A percentile compares a stretch with the other conserved stretches of the same genome.
Evolutionary conservation across 2,329 filamentous ascomycete genomes (phyloP).

Genomic region (Didymella keratinophila): DNA sequence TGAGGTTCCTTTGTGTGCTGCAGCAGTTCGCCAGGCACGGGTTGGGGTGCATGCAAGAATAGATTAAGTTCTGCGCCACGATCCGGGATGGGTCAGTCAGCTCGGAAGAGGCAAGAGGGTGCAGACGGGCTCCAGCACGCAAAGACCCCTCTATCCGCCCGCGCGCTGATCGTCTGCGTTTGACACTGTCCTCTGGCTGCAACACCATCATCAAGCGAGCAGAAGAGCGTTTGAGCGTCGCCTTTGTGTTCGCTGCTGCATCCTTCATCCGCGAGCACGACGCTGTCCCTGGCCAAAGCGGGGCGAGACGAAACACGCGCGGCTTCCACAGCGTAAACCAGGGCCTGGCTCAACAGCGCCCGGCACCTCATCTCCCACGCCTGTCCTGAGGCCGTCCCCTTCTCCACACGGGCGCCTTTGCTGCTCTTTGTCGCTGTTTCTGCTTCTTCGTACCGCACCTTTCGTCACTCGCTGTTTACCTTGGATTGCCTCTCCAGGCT

Average conservation of each 20-base stretch:
- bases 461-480: slow-evolving; percentile 18
- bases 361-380: slow-evolving; percentile 21
- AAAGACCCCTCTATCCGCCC: slow-evolving; percentile 16
- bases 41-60: slow-evolving; percentile 19
- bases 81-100: slow-evolving; percentile 23
- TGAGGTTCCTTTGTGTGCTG: slow-evolving; percentile 12
- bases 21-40: slow-evolving; percentile 17
- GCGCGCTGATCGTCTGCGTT: slow-evolving; percentile 18
- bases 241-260: slow-evolving; percentile 10
- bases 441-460: slow-evolving; percentile 3
- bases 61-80: slow-evolving; percentile 22
- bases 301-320: slow-evolving; percentile 24
- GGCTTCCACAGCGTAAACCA: slow-evolving; percentile 20
- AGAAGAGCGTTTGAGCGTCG: slow-evolving; percentile 10
- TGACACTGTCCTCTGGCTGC: slow-evolving; percentile 18
- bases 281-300: slow-evolving; percentile 8
- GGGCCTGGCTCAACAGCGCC: slow-evolving; percentile 19
- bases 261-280: slow-evolving; percentile 18
- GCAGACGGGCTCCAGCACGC: slow-evolving; percentile 10
- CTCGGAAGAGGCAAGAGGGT: slow-evolving; percentile 13
- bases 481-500: slow-evolving; percentile 19
- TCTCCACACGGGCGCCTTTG: slow-evolving; percentile 15
- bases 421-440: slow-evolving; percentile 16
- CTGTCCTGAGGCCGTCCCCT: slow-evolving; percentile 15
- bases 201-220: slow-evolving; percentile 19